A percentile compares a stretch with the other conserved stretches of the same genome.
These are phyloP conservation scores for Coix lacrymajobi DNA, from an alignment of 176 grass and related monocot species.

Conservation along the genomic window DNA sequence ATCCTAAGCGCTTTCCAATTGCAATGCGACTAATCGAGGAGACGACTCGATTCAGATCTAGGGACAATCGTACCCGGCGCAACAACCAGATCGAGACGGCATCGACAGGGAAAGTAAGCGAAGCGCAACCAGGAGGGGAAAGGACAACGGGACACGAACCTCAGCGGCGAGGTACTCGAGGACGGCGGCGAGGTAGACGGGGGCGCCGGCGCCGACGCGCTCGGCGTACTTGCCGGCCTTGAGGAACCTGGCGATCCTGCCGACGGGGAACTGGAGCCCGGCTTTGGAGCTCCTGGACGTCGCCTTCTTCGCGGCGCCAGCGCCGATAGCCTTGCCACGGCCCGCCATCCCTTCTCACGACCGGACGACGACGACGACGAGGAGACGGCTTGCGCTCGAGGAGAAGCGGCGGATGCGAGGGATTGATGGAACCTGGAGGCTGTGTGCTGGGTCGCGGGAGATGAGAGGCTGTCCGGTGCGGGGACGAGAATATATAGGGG, in stretches of 20 bases:
- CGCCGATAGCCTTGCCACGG: constrained; percentile 77
- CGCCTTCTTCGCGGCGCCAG: constrained; percentile 73
- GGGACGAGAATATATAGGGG: constrained; percentile 23
- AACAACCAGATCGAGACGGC: background rate
- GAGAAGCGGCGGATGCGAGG: no score
- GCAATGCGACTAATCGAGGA: accelerated
- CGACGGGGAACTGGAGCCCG: constrained; percentile 87
- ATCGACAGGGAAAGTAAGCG: background rate
- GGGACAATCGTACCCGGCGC: background rate
- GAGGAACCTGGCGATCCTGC: constrained; percentile 82
- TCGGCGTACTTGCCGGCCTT: constrained; percentile 93
- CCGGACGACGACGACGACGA: background rate
- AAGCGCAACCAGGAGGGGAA: background rate
- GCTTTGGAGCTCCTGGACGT: constrained; percentile 95
- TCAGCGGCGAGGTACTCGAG: constrained; percentile 79
- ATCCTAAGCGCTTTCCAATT: accelerated
- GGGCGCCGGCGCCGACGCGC: constrained; percentile 61
- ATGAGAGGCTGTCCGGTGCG: accelerated
- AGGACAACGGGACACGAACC: background rate
- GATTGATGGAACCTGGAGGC: background rate
- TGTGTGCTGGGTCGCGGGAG: background rate
- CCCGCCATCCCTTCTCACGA: constrained; percentile 46
- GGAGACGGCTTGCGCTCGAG: background rate
- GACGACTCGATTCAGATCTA: background rate
- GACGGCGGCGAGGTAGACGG: constrained; percentile 70